Evolutionary conservation across 73 alveolate species (phyloP).

Genomic region (Uronychia binucleata): DNA sequence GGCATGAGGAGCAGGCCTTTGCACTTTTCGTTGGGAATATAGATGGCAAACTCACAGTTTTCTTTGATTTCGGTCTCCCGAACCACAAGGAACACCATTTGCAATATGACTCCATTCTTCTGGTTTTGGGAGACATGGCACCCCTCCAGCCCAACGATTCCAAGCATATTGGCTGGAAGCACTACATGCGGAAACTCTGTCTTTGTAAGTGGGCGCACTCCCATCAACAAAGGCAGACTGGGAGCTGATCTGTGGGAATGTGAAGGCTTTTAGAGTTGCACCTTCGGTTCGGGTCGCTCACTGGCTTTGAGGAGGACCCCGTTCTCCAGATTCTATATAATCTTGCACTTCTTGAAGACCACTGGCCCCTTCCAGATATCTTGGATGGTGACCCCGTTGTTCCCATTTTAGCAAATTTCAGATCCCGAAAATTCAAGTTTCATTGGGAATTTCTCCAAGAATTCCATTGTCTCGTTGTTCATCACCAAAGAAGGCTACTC

Average conservation of each 20-base stretch:
- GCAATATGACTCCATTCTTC: neutral
- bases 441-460: conserved; percentile 6
- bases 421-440: neutral
- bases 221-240: too few species aligned
- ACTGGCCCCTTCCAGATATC: conserved; percentile 30
- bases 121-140: neutral
- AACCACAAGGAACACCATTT: neutral
- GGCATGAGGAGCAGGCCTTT: neutral
- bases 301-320: neutral
- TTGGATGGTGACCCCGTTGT: conserved; percentile 27
- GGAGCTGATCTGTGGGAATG: too few species aligned
- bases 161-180: neutral
- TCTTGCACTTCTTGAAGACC: neutral
- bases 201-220: neutral
- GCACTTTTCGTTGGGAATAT: neutral
- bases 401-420: conserved; percentile 17
- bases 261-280: too few species aligned
- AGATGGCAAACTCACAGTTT: neutral
- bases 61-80: neutral
- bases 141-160: neutral
- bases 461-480: conserved; percentile 2
- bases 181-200: neutral
- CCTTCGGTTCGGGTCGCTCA: neutral
- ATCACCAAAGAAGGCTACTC: neutral
- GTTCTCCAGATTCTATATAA: neutral